Evolutionary conservation across 371 early-diverging fungal genomes (phyloP).

Genomic region (Zychaea mexicana): DNA sequence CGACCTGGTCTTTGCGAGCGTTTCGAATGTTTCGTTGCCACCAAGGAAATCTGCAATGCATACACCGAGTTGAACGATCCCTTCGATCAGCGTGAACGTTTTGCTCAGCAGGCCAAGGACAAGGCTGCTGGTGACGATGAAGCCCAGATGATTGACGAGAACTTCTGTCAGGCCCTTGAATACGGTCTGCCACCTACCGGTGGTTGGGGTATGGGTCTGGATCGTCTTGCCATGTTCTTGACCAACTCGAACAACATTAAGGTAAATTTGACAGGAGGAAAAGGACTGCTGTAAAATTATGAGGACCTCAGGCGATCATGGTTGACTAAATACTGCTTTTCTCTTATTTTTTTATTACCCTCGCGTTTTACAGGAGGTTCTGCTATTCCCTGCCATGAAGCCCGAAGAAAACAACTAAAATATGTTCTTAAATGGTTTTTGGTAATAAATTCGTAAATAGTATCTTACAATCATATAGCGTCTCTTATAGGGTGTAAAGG

Average conservation of each 20-base stretch:
- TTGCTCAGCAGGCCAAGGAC: slow-evolving; percentile 96
- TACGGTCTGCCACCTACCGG: slow-evolving; percentile 99
- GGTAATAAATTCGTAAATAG: slow-evolving; percentile 7
- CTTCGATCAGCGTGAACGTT: slow-evolving; percentile 95
- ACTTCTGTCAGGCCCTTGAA: slow-evolving; percentile 97
- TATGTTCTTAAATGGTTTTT: not conserved
- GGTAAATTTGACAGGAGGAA: slow-evolving; percentile 17
- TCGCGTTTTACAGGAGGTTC: slow-evolving; percentile 78
- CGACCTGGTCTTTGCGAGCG: slow-evolving; percentile 96
- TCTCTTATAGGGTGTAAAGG: too few species aligned
- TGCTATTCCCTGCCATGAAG: slow-evolving; percentile 96
- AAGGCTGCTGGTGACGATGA: slow-evolving; percentile 99
- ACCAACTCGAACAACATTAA: slow-evolving; percentile 98
- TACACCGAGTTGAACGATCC: slow-evolving; percentile 99
- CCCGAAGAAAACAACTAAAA: slow-evolving; percentile 61
- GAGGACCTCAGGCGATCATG: too few species aligned
- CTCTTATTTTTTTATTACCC: not conserved
- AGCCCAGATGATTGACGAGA: slow-evolving; percentile 99
- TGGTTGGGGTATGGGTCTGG: slow-evolving; percentile 99
- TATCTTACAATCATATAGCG: not conserved
- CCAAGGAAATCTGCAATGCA: slow-evolving; percentile 99
- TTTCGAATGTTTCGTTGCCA: slow-evolving; percentile 99
- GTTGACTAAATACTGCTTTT: too few species aligned
- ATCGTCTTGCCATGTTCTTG: slow-evolving; percentile 99
- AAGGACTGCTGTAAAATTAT: not conserved